Conservation (phyloP, 169 alveolate genomes). For the Babesia caballi region DNA sequence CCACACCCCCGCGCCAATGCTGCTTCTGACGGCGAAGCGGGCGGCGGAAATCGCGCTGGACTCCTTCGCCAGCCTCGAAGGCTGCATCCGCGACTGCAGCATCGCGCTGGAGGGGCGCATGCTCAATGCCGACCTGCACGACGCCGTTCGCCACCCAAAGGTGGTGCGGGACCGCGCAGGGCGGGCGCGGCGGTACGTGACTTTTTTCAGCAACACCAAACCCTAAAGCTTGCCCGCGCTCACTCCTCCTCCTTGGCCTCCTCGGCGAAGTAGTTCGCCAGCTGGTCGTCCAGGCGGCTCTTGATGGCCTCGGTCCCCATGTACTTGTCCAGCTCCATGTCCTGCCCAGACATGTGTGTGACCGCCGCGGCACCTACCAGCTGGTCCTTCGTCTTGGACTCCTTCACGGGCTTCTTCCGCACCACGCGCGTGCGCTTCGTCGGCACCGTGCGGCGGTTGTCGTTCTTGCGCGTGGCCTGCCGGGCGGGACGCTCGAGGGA, state of each 20-base stretch:
- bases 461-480: background rate
- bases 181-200: constrained; percentile 12
- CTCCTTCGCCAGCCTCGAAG: constrained; percentile 20
- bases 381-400: constrained; percentile 38
- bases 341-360: constrained; percentile 26
- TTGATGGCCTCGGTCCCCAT: constrained; percentile 64
- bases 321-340: constrained; percentile 63
- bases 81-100: constrained; percentile 8
- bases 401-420: constrained; percentile 17
- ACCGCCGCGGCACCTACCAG: constrained; percentile 28
- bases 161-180: constrained; percentile 43
- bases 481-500: background rate
- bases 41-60: background rate
- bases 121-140: constrained; percentile 40
- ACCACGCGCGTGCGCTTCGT: constrained; percentile 4
- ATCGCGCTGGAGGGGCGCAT: constrained; percentile 33
- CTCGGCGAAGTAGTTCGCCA: constrained; percentile 54
- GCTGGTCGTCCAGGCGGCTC: constrained; percentile 51
- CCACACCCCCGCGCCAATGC: constrained; percentile 52
- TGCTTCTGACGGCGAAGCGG: constrained; percentile 33
- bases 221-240: background rate
- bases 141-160: background rate
- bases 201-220: background rate
- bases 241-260: constrained; percentile 3
- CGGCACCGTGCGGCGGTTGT: background rate